Base-by-base conservation (phyloP, 2,329 filamentous ascomycete species). In the Claviceps lovelessii region DNA sequence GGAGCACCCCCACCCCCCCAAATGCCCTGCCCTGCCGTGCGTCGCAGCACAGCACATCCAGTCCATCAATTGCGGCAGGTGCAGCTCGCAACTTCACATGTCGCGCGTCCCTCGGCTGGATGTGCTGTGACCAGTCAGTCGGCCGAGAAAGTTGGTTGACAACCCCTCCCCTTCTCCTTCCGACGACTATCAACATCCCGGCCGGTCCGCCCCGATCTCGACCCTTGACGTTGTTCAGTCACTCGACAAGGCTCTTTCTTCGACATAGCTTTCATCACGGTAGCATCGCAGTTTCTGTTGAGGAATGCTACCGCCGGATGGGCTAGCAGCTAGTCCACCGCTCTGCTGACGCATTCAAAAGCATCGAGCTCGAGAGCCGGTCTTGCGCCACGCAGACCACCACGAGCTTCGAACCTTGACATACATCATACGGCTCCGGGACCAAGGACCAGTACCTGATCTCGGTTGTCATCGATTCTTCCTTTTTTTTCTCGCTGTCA, bases 401-500 rank as follows among this genome's bases (percentile, higher is more conserved):
- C 33, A 29, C 1, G 17, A 41, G 44, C 19, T 53, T 23, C 19
- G 23, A n/a, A 17, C 23, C 10, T 47, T n/a, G 33, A 44, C 4
- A 41, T 29, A 13, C 44, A 15, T 23, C 8, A 13, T 35, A 23
- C 23, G 23, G 23, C 23, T 23, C 23, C 23, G 13, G 31, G 13
- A 28, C 17, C 11, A 44, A 8, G n/a, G n/a, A 45, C 11, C 15
- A 15, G 15, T 39, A 28, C 28, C 7, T n/a, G 39, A 15, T 15
- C n/a, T 45, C 49, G 10, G 42, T 19, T 8, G 33, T 41, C 48
- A 11, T 35, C 50, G 31, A 29, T 46, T 37, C 37, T 4, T 4
- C 42, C 39, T 17, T 8, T 5, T 17, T n/a, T 8, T 5, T 17
- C 11, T 10, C 45, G 33, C 54, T 59, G 57, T 49, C 55, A 70